These are phyloP conservation scores for Rosa rugosa DNA, from an alignment of 306 rosid species.

Conservation along the genomic window DNA sequence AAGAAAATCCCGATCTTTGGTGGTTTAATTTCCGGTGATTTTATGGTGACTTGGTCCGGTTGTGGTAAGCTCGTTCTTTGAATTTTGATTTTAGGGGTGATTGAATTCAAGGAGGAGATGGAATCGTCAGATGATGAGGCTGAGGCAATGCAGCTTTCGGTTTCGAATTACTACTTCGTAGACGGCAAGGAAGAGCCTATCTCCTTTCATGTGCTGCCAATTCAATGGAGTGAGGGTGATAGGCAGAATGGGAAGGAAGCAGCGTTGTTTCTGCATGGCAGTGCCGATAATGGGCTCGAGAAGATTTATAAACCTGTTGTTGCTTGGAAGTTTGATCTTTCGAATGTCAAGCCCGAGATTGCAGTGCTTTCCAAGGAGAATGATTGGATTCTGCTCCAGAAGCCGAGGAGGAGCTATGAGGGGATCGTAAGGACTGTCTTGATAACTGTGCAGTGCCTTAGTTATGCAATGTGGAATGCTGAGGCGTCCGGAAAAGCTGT, in stretches of 20 bases:
- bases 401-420: constrained; percentile 79
- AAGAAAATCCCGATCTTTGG: too few species aligned
- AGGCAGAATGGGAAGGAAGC: constrained; percentile 26
- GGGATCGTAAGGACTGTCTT: constrained; percentile 57
- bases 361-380: constrained; percentile 62
- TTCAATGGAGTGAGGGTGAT: constrained; percentile 60
- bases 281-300: constrained; percentile 64
- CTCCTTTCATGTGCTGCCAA: constrained; percentile 66
- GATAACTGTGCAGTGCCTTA: constrained; percentile 61
- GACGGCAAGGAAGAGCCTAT: constrained; percentile 52
- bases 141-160: constrained; percentile 41
- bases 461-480: constrained; percentile 53
- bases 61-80: neutral
- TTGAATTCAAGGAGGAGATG: constrained; percentile 41
- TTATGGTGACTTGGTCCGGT: too few species aligned
- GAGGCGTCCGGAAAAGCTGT: constrained; percentile 52
- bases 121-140: constrained; percentile 81
- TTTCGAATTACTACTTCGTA: constrained; percentile 63
- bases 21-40: too few species aligned
- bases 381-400: constrained; percentile 68
- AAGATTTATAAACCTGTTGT: constrained; percentile 56
- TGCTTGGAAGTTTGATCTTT: constrained; percentile 81
- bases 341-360: constrained; percentile 55
- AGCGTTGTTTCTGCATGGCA: constrained; percentile 55
- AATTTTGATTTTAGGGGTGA: constrained; percentile 9